Conservation (phyloP, 169 alveolate species). For the Plasmodium chabaudi region DNA sequence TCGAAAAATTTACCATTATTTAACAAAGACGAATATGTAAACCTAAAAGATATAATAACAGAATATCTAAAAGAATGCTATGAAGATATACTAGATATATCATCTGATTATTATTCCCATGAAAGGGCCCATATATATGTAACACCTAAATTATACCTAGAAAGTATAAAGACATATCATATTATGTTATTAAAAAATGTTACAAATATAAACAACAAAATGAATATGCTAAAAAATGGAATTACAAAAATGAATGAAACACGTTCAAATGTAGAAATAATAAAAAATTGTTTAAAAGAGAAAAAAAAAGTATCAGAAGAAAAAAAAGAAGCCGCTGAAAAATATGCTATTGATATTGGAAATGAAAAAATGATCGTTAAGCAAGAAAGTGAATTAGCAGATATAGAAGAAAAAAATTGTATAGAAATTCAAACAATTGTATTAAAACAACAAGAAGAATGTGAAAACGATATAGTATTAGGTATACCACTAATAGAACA, state of each 20-base stretch:
- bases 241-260: conserved; percentile 72
- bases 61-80: conserved; percentile 63
- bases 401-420: conserved; percentile 93
- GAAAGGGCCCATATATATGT: conserved; percentile 95
- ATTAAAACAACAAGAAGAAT: conserved; percentile 89
- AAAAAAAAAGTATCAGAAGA: conserved; percentile 92
- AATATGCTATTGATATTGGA: conserved; percentile 93
- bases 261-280: conserved; percentile 85
- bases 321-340: conserved; percentile 95
- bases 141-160: conserved; percentile 96
- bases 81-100: conserved; percentile 39
- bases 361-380: conserved; percentile 93
- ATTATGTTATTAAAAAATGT: conserved; percentile 91
- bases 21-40: conserved; percentile 36
- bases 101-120: conserved; percentile 45
- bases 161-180: conserved; percentile 93
- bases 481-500: conserved; percentile 95
- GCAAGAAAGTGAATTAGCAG: conserved; percentile 92
- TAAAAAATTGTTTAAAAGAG: conserved; percentile 91
- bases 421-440: conserved; percentile 92
- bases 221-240: conserved; percentile 63
- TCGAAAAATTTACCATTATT: not conserved
- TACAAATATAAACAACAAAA: conserved; percentile 19
- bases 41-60: conserved; percentile 43
- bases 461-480: conserved; percentile 92